A percentile compares a stretch with the other conserved stretches of the same genome.
Conservation (phyloP, 164 flowering plant genomes). For the Akebia trifoliata region DNA sequence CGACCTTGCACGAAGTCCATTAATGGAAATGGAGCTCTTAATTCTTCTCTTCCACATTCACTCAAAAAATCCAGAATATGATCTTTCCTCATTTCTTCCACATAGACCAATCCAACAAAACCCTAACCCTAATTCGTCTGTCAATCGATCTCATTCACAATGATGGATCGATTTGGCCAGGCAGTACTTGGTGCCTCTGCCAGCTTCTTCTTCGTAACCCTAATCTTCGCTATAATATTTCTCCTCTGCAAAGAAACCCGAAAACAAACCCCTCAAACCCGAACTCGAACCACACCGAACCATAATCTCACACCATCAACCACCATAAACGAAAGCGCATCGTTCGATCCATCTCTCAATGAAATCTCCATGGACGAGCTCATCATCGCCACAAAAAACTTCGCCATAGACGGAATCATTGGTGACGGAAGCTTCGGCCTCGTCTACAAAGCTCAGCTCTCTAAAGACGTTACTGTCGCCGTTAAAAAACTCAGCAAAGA, state of each 20-base stretch:
- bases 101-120: not conserved
- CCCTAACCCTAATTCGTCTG: not conserved
- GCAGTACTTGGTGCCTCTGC: slow-evolving; percentile 38
- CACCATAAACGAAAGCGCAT: slow-evolving; percentile 40
- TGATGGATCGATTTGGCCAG: slow-evolving; percentile 31
- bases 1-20: slow-evolving; percentile 9
- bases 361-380: slow-evolving; percentile 67
- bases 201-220: slow-evolving; percentile 42
- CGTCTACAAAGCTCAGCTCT: slow-evolving; percentile 61
- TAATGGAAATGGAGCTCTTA: slow-evolving; percentile 27
- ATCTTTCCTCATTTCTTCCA: not conserved
- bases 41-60: slow-evolving; percentile 1
- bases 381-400: slow-evolving; percentile 49
- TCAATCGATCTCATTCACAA: not conserved
- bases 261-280: slow-evolving; percentile 9
- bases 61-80: too few species aligned
- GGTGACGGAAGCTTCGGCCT: slow-evolving; percentile 89
- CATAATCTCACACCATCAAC: slow-evolving; percentile 14
- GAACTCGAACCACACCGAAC: slow-evolving; percentile 11
- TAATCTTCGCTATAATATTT: slow-evolving; percentile 28
- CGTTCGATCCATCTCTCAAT: slow-evolving; percentile 52
- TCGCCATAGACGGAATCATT: slow-evolving; percentile 53
- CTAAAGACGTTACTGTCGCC: slow-evolving; percentile 56
- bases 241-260: slow-evolving; percentile 27
- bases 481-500: slow-evolving; percentile 64